Base-by-base conservation (phyloP, 352 stramenopile species). In the Thraustotheca clavata region DNA sequence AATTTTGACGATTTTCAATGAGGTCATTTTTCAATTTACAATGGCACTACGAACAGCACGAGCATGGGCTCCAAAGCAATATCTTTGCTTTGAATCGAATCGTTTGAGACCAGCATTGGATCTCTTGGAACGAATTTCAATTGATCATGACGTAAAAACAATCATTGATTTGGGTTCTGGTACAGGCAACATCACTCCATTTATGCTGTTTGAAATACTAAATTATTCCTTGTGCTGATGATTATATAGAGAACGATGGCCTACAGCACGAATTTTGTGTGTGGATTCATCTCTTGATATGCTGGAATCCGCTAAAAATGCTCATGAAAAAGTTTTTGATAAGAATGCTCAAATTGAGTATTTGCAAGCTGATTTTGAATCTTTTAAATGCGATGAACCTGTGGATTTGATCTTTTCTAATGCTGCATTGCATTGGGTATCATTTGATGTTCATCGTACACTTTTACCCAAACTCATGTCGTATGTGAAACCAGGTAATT, bases 361-460 rank as follows among this genome's bases (percentile, higher is more conserved):
- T 69, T 49, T 71, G 4, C 67, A 87, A 20, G 76, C 62, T 7
- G 77, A 74, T 59, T 89, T 91, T 49, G 82, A 87, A 40, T 76
- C 48, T 0, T 89, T 79, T 59, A 14, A 67, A 5, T 70, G 76
- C 0, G 59, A 60, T 2, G 48, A 63, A 4, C 71, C 72, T 0
- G 70, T 89, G 34, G 78, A 89, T 55, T 69, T 91, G 49, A 87
- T 91, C 59, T 91, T 75, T 63, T 83, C 80, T 14, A 91, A 91
- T 46, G 78, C 82, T 0, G 79, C 80, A 9, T 35, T 89, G 31
- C 82, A 91, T 35, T 91, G 80, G 82, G 77, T 88, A 24, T 74
- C 54, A 29, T 39, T 71, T 0, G 80, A 89, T 3, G 62, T 68
- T 6, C 78, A 91, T 60, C 49, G 66, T 33, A 38, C 40, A 9